These are phyloP conservation scores for Penicillium freii DNA, from an alignment of 2,329 filamentous ascomycete genomes.

Conservation along the genomic window DNA sequence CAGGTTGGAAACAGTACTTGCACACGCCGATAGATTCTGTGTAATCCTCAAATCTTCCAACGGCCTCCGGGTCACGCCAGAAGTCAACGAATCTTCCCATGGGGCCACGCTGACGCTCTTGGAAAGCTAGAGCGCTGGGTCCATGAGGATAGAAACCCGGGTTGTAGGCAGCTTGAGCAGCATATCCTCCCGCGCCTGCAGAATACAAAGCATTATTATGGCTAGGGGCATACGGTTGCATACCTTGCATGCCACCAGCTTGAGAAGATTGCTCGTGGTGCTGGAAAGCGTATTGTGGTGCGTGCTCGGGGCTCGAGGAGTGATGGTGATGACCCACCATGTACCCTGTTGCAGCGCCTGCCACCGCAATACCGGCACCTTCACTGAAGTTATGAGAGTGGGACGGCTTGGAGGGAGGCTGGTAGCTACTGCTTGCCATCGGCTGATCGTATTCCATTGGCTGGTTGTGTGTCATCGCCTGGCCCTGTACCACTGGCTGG, in stretches of 20 bases:
- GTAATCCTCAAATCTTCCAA: slow-evolving; percentile 65
- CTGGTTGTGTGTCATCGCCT: not conserved
- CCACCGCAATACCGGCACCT: slow-evolving; percentile 40
- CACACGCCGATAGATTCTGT: slow-evolving; percentile 66
- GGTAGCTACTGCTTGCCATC: slow-evolving; percentile 14
- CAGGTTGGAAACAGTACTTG: slow-evolving; percentile 63
- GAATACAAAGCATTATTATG: slow-evolving; percentile 47
- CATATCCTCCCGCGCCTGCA: slow-evolving; percentile 38
- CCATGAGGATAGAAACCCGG: slow-evolving; percentile 34
- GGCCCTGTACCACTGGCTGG: not conserved
- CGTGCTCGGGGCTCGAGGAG: slow-evolving; percentile 29
- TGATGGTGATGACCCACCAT: slow-evolving; percentile 38
- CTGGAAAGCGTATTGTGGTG: slow-evolving; percentile 36
- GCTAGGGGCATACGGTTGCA: slow-evolving; percentile 8
- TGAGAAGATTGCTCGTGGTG: slow-evolving; percentile 26
- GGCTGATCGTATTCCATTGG: not conserved
- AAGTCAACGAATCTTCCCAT: slow-evolving; percentile 57
- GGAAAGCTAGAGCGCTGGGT: slow-evolving; percentile 45
- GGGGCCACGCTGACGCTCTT: slow-evolving; percentile 56
- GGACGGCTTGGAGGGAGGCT: slow-evolving; percentile 25
- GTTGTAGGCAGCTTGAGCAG: slow-evolving; percentile 32
- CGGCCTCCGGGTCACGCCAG: slow-evolving; percentile 64
- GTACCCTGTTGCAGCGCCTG: slow-evolving; percentile 45
- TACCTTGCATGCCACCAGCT: slow-evolving; percentile 11
- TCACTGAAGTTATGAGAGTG: slow-evolving; percentile 34